Base-by-base conservation (phyloP, 2,329 filamentous ascomycete species). In the Hypomyces perniciosus region DNA sequence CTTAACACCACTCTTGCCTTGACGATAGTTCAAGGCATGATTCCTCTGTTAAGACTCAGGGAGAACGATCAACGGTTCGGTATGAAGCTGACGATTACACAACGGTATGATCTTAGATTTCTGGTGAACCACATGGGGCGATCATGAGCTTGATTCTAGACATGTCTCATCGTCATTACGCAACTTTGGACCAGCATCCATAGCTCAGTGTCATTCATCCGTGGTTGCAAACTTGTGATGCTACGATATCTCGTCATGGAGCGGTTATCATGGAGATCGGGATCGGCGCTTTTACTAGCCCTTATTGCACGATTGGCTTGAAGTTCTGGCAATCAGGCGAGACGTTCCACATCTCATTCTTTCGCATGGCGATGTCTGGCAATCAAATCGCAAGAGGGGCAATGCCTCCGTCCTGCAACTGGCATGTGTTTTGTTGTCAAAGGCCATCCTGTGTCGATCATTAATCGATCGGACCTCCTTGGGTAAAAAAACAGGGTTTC, bases 261-360 rank as follows among this genome's bases (percentile, higher is more conserved):
- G 3, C 20, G 3, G 3, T 20, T 20, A 20, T 20, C 20, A 20
- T 35, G 46, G 44, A 31, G 42, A 55, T 53, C 51, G 44, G 46
- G 56, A 59, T 59, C 54, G 54, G 35, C 57, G 31, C 26, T 42
- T 42, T n/a, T 44, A 6, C 41, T 28, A 35, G 27, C 30, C 43
- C 31, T 35, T 42, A 46, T 31, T 13, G 13, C 26, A 38, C 28
- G 44, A 50, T 40, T 48, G 26, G 46, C 12, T 29, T 20, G 33
- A 46, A 29, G 35, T 39, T 40, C 28, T 50, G 43, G 34, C 42
- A 34, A 44, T 46, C 49, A 39, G 41, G 45, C 50, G 34, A 38
- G 44, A 40, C 52, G 55, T 57, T 48, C 51, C 52, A 55, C 54
- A 55, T 53, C 51, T 49, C 58, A 59, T 57, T 59, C 56, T 59